Evolutionary conservation across 495 filamentous ascomycete species (phyloP), one percentile per base, ranked within the genome.

Genomic region (Chaetomium tenue): DNA sequence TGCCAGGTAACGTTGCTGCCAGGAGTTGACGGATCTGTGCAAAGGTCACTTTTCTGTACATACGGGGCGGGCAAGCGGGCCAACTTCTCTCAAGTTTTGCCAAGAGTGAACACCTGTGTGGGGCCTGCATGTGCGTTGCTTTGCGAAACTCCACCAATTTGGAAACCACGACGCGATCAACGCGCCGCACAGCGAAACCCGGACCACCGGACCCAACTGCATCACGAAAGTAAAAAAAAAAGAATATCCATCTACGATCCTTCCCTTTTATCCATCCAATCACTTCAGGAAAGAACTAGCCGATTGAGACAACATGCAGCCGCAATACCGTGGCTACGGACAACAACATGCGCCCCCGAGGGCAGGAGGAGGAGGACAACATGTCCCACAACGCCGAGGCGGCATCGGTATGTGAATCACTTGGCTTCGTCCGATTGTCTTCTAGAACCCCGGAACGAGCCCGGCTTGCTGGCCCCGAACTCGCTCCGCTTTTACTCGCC

Each of bases 341-440:
- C 75, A 75, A 68, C 77, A 76, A 64, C 77, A 79, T 66, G 73
- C 59, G 42, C 66, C 68, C 47, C 66, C 68, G 63, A 60, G 68
- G 68, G 46, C 65, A 51, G 72, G 63, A 60, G 67, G 62, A 16
- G 50, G 50, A 55, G 52, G 65, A 60, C 69, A 70, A 18, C 71
- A 72, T 63, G 74, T 76, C 60, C 74, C 75, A 70, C 79, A 79
- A 69, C 73, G 76, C 56, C 76, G 74, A 64, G 74, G 79, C 66
- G 78, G 80, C 66, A 82, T 82, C 71, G 80, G 80, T 82, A 76
- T 68, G 77, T 78, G 68, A 66, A 57, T 23, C 42, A 57, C 11
- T 64, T 44, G 56, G 60, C 58, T 53, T 67, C 63, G 50, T 64
- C 51, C 48, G 53, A 66, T 58, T 60, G 22, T 20, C 44, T 25